Evolutionary conservation across 1,284 basidiomycete species (phyloP).

Genomic region (Cystobasidium sp.): DNA sequence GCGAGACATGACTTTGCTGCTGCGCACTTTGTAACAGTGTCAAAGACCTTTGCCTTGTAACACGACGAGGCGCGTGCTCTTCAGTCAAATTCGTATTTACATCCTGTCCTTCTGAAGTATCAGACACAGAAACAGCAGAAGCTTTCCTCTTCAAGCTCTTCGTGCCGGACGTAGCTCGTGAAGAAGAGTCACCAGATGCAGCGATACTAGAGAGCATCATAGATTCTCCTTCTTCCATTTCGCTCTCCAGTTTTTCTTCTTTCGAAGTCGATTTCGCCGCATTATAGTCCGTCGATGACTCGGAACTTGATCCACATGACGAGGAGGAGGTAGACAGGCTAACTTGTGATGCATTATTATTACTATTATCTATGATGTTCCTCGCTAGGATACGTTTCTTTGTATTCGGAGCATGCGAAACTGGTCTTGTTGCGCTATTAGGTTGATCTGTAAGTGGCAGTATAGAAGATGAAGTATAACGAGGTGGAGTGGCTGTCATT

Average conservation of each 20-base stretch:
- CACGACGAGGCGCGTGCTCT: not conserved
- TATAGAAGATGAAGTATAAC: too few species aligned
- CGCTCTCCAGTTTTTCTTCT: not conserved
- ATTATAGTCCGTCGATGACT: too few species aligned
- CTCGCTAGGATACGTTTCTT: too few species aligned
- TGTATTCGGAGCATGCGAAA: too few species aligned
- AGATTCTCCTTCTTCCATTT: not conserved
- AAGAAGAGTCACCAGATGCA: not conserved
- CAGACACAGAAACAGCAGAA: not conserved
- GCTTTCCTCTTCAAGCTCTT: conserved; percentile 12
- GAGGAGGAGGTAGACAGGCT: too few species aligned
- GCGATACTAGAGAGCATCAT: not conserved
- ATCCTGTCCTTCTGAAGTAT: not conserved
- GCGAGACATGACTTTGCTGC: not conserved
- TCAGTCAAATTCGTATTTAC: not conserved
- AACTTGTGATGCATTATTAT: too few species aligned
- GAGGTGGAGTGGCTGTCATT: too few species aligned
- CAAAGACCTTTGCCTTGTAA: conserved; percentile 23
- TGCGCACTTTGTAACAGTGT: not conserved
- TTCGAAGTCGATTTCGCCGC: too few species aligned
- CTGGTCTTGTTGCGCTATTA: too few species aligned
- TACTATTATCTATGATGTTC: too few species aligned
- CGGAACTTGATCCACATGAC: too few species aligned
- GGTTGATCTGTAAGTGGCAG: too few species aligned
- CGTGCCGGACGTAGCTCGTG: not conserved